Evolutionary conservation across 306 rosid species (phyloP), one percentile per base, ranked within the genome.

Genomic region (Biancaea sappan): DNA sequence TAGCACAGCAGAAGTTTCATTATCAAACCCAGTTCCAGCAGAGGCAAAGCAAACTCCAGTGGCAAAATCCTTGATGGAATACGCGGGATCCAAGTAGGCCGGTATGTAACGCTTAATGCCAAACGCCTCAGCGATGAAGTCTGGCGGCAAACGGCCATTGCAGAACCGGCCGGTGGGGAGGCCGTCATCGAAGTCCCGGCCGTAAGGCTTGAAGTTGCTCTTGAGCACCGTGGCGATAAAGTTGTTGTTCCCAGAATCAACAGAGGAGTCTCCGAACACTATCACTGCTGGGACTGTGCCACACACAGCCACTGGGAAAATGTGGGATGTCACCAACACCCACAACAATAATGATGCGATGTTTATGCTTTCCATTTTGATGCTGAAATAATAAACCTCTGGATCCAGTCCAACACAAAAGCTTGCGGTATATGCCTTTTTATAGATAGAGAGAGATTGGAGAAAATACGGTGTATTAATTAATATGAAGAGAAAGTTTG

Each of bases 31-130:
- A 72, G 87, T 84, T 77, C 87, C 87, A 32, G 98, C 98, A 59
- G 98, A 93, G 44, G 96, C 98, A 80, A 93, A 93, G 32, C 96
- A 86, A 82, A 93, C 96, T 0, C 98, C 97, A 18, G 85, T 84
- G 18, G 86, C 93, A 50, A 91, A 93, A 82, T 90, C 93, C 0
- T 89, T 40, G 4, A 93, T 91, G 34, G 74, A 83, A 44, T 75
- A 93, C 0, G 86, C 22, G 19, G 97, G 92, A 79, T 93, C 97
- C 89, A 93, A 87, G 79, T 90, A 93, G 14, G 98, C 98, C 0
- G 98, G 98, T 6, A 93, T 48, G 2, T 26, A 8, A 2, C 74
- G 11, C 63, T 87, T 93, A 2, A 91, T 43, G 0, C 97, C 93
- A 0, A 93, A 73, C 5, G 89, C 87, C 69, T 93, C 82, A 0